These are phyloP conservation scores for Calonectria crousiana DNA, from an alignment of 2,329 filamentous ascomycete genomes.

Conservation along the genomic window DNA sequence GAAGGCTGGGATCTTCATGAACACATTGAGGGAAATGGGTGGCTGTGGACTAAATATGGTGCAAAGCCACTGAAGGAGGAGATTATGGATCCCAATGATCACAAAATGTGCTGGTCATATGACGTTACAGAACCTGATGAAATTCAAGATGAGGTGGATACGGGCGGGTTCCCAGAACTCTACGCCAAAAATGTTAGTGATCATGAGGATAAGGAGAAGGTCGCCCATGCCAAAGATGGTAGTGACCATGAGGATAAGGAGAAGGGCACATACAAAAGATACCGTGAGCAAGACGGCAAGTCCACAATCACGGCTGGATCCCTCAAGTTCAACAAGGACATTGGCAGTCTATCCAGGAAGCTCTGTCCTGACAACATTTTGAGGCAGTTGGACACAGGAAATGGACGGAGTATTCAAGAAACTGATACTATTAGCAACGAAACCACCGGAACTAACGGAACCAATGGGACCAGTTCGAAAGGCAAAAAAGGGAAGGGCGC, in stretches of 20 bases:
- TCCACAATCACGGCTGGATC: neutral
- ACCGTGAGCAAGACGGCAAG: neutral
- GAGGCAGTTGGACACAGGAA: neutral
- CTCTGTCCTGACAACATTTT: neutral
- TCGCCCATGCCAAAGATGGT: neutral
- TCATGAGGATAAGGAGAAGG: too few species aligned
- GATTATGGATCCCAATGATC: neutral
- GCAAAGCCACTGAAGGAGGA: neutral
- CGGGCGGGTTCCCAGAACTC: too few species aligned
- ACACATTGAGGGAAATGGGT: neutral
- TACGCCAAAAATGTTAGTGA: too few species aligned
- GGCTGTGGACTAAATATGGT: neutral
- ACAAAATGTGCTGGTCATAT: neutral
- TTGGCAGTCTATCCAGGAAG: neutral
- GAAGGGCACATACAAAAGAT: neutral
- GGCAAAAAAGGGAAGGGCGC: too few species aligned
- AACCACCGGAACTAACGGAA: too few species aligned
- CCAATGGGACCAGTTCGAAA: too few species aligned
- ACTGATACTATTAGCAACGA: too few species aligned
- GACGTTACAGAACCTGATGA: neutral
- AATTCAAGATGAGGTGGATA: too few species aligned
- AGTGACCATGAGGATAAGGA: neutral
- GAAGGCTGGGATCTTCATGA: neutral
- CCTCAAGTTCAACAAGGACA: neutral
- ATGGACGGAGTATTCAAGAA: neutral